phyloP scores from a whole-genome alignment of 1,284 basidiomycete genomes.

The Apiotrichum sp. region DNA sequence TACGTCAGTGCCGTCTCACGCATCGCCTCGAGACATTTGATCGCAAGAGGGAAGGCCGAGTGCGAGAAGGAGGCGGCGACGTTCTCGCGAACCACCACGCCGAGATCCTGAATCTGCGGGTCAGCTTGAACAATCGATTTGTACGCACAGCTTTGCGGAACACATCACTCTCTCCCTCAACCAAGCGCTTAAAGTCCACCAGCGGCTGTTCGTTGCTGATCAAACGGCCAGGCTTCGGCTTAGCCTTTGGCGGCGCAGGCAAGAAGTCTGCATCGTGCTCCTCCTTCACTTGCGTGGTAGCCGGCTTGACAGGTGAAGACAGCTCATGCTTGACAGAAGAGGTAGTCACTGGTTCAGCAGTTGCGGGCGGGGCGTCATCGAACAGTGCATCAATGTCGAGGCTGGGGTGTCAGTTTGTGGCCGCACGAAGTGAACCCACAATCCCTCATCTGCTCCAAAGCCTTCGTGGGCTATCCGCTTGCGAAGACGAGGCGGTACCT shows the following conservation, averaged over 20 bases:
- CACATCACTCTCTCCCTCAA: conserved; percentile 61
- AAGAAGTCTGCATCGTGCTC: conserved; percentile 22
- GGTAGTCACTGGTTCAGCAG: not conserved
- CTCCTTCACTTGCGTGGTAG: conserved; percentile 40
- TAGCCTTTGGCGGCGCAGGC: conserved; percentile 33
- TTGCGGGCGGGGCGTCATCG: conserved; percentile 9
- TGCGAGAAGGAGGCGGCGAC: conserved; percentile 62
- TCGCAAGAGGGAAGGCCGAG: conserved; percentile 60
- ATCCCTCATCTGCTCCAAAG: conserved; percentile 37
- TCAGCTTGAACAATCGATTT: not conserved
- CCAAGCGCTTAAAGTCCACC: conserved; percentile 65
- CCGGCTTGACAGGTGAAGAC: conserved; percentile 10
- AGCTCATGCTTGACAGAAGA: conserved; percentile 14
- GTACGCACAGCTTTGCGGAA: conserved; percentile 67
- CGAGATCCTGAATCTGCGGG: conserved; percentile 56
- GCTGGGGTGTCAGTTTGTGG: conserved; percentile 15
- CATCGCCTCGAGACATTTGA: conserved; percentile 64
- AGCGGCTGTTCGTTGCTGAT: conserved; percentile 68
- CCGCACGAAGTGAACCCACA: conserved; percentile 20
- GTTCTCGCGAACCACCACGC: conserved; percentile 63
- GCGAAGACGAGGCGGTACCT: conserved; percentile 30
- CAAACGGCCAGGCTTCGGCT: conserved; percentile 34
- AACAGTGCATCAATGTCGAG: conserved; percentile 46
- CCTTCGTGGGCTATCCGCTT: conserved; percentile 49
- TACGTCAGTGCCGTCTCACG: conserved; percentile 57